Conservation (phyloP, 2,329 filamentous ascomycete genomes). For the Aspergillus pseudoviridinutans region DNA sequence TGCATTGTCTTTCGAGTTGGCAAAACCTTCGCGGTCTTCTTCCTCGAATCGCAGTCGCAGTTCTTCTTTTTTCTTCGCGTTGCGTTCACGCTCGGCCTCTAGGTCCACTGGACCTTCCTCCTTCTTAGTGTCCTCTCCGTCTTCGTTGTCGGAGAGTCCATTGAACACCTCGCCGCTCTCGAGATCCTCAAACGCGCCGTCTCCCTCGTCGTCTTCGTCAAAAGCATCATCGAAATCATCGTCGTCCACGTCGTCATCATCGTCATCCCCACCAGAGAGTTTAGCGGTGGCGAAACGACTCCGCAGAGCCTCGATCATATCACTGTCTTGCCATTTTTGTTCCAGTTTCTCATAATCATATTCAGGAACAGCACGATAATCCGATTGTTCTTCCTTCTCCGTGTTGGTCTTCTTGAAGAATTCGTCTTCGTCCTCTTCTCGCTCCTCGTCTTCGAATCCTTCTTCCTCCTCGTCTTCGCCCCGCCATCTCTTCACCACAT, state of each 20-base stretch:
- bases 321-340: slow-evolving; percentile 77
- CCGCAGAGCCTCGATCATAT: slow-evolving; percentile 70
- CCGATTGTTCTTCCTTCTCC: slow-evolving; percentile 49
- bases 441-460: slow-evolving; percentile 45
- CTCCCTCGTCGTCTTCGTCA: slow-evolving; percentile 63
- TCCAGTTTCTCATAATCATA: slow-evolving; percentile 79
- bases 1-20: slow-evolving; percentile 76
- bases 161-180: slow-evolving; percentile 64
- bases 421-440: slow-evolving; percentile 60
- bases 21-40: slow-evolving; percentile 92
- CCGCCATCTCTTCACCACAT: slow-evolving; percentile 76
- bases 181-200: slow-evolving; percentile 80
- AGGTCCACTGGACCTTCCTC: slow-evolving; percentile 48
- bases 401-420: slow-evolving; percentile 58
- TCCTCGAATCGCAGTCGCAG: slow-evolving; percentile 92
- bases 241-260: slow-evolving; percentile 49
- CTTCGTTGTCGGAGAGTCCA: slow-evolving; percentile 38
- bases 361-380: slow-evolving; percentile 73
- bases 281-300: slow-evolving; percentile 70
- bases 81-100: slow-evolving; percentile 85
- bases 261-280: slow-evolving; percentile 54
- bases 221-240: slow-evolving; percentile 47
- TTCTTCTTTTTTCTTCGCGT: slow-evolving; percentile 90
- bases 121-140: slow-evolving; percentile 48
- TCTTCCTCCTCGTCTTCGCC: slow-evolving; percentile 63